phyloP scores from a whole-genome alignment of 306 rosid species.

The Canavalia ensiformis region DNA sequence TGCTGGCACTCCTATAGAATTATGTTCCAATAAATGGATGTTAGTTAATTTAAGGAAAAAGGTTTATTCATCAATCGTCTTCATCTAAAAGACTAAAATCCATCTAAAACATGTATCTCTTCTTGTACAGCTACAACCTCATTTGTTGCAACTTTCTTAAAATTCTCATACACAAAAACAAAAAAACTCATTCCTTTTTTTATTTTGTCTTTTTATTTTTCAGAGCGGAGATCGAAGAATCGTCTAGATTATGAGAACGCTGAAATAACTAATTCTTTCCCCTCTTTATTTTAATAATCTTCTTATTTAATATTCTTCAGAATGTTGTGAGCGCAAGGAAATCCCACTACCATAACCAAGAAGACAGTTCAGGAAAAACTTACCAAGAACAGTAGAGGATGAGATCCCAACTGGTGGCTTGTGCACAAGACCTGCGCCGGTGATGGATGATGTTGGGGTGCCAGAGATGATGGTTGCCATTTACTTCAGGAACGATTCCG shows the following conservation, averaged over 20 bases:
- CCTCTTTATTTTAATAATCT: not conserved
- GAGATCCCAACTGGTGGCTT: conserved; percentile 63
- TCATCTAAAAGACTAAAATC: not conserved
- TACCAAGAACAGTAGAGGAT: conserved; percentile 75
- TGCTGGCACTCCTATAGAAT: conserved; percentile 67
- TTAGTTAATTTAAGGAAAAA: conserved; percentile 15
- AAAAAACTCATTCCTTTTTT: no score
- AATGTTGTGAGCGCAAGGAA: not conserved
- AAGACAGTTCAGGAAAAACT: conserved; percentile 3
- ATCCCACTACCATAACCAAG: not conserved
- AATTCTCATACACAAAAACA: not conserved
- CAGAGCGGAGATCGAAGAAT: not conserved
- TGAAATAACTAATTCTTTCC: not conserved
- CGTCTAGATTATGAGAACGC: not conserved
- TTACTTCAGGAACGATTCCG: conserved; percentile 41
- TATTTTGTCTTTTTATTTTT: not conserved
- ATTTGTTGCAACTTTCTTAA: not conserved
- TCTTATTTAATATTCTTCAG: not conserved
- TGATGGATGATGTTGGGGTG: conserved; percentile 63
- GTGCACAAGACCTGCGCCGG: conserved; percentile 63
- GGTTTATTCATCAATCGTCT: not conserved
- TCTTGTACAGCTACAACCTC: not conserved
- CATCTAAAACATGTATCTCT: not conserved
- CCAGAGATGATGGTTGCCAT: conserved; percentile 81
- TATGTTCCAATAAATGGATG: conserved; percentile 15